Evolutionary conservation across 2,329 filamentous ascomycete genomes (phyloP).

Genomic region (Cladosporium phlei): DNA sequence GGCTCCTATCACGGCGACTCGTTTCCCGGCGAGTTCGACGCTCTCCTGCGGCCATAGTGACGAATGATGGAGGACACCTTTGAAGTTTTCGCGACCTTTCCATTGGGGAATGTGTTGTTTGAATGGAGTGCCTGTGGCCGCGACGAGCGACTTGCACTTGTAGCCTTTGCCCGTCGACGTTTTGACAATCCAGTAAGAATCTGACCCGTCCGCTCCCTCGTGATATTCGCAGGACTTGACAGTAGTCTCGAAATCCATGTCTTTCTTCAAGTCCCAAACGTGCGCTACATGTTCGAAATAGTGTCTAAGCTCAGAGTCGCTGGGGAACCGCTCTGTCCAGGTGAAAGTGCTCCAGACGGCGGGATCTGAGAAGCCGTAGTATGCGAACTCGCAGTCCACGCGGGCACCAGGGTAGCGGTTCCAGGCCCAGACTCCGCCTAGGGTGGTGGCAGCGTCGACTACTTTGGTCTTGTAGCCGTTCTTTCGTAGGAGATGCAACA

Average conservation of each 20-base stretch:
- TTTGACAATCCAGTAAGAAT: slow-evolving; percentile 50
- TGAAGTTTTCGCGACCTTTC: slow-evolving; percentile 33
- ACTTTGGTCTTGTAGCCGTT: slow-evolving; percentile 29
- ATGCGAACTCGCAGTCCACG: slow-evolving; percentile 43
- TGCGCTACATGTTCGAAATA: slow-evolving; percentile 60
- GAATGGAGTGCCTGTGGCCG: slow-evolving; percentile 36
- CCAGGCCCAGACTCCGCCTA: slow-evolving; percentile 35
- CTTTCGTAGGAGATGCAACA: slow-evolving; percentile 23
- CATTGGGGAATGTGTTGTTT: slow-evolving; percentile 36
- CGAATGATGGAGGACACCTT: slow-evolving; percentile 38
- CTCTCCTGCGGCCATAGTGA: slow-evolving; percentile 35
- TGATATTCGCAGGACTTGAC: slow-evolving; percentile 23
- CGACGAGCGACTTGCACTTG: slow-evolving; percentile 32
- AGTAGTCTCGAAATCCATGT: slow-evolving; percentile 52
- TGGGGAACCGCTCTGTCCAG: slow-evolving; percentile 25
- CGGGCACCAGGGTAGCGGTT: slow-evolving; percentile 38
- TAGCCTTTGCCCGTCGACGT: slow-evolving; percentile 39
- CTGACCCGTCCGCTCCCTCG: slow-evolving; percentile 36
- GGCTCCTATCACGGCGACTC: slow-evolving; percentile 39
- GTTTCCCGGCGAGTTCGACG: slow-evolving; percentile 32
- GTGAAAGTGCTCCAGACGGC: neutral
- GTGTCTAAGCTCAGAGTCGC: slow-evolving; percentile 41
- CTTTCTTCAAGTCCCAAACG: slow-evolving; percentile 51
- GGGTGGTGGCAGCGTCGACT: slow-evolving; percentile 32
- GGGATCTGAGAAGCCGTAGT: slow-evolving; percentile 41